Evolutionary conservation across 352 stramenopile genomes (phyloP).

Genomic region (Globisporangium iwayamae): DNA sequence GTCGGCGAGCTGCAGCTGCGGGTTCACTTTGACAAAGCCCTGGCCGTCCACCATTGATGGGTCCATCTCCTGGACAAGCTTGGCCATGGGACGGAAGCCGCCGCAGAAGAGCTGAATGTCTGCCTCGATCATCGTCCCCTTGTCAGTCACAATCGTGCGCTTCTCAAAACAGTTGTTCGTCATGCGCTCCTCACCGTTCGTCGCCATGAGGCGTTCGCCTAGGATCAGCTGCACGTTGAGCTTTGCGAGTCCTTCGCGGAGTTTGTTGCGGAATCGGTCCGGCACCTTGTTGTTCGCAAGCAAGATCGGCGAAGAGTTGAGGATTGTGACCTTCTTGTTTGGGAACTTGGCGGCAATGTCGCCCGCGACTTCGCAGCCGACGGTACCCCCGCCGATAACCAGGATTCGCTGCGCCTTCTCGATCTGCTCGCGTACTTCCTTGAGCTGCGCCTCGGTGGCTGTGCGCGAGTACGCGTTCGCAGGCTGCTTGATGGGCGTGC

Average conservation of each 20-base stretch:
- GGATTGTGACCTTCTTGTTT: neutral
- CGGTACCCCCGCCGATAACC: neutral
- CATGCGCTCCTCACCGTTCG: neutral
- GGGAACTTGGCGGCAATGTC: conserved; percentile 3
- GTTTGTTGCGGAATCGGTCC: neutral
- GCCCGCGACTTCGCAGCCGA: neutral
- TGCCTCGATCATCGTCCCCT: neutral
- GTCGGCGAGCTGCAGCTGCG: neutral
- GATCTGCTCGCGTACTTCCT: neutral
- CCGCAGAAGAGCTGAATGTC: conserved; percentile 5
- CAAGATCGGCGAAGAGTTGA: neutral
- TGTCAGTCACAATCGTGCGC: neutral
- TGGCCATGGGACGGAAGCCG: neutral
- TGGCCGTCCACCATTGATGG: neutral
- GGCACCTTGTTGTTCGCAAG: neutral
- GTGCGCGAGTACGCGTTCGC: conserved; percentile 16
- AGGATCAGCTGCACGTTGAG: conserved; percentile 4
- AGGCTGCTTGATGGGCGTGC: conserved; percentile 17
- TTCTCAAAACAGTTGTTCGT: neutral
- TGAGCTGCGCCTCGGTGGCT: conserved; percentile 10
- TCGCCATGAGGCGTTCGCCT: neutral
- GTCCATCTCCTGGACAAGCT: conserved; percentile 1
- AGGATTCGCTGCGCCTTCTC: neutral
- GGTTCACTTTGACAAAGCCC: neutral
- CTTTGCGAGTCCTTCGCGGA: neutral